phyloP scores from a whole-genome alignment of 1,284 basidiomycete species.

The Tylopilus sp. region DNA sequence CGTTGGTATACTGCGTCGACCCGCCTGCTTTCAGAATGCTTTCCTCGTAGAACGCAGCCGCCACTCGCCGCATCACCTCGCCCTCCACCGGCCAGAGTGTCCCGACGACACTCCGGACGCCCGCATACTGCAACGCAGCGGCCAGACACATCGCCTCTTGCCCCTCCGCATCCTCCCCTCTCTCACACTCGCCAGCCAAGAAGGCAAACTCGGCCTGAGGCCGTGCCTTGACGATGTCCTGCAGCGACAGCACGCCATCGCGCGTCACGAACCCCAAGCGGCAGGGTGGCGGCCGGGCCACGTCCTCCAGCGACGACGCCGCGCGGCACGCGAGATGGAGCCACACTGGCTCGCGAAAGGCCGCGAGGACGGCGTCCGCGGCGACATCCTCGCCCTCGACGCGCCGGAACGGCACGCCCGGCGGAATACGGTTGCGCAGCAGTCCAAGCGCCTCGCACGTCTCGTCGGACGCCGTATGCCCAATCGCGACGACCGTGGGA shows the following conservation, averaged over 20 bases:
- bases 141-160: slow-evolving; percentile 22
- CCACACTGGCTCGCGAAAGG: slow-evolving; percentile 24
- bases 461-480: slow-evolving; percentile 6
- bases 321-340: slow-evolving; percentile 28
- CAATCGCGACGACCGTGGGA: slow-evolving; percentile 22
- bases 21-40: slow-evolving; percentile 11
- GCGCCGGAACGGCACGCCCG: slow-evolving; percentile 17
- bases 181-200: slow-evolving; percentile 31
- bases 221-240: slow-evolving; percentile 27
- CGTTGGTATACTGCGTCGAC: slow-evolving; percentile 12
- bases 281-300: slow-evolving; percentile 15
- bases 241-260: slow-evolving; percentile 23
- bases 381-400: slow-evolving; percentile 23
- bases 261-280: slow-evolving; percentile 26
- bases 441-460: slow-evolving; percentile 11
- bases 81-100: slow-evolving; percentile 25
- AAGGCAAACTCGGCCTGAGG: slow-evolving; percentile 36
- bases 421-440: slow-evolving; percentile 23
- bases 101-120: slow-evolving; percentile 22
- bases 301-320: neutral
- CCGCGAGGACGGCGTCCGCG: slow-evolving; percentile 9
- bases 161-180: slow-evolving; percentile 1
- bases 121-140: slow-evolving; percentile 21
- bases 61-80: slow-evolving; percentile 14
- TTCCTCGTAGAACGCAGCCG: slow-evolving; percentile 23